Conservation (phyloP, 345 rosid genomes). For the Salix dunnii region DNA sequence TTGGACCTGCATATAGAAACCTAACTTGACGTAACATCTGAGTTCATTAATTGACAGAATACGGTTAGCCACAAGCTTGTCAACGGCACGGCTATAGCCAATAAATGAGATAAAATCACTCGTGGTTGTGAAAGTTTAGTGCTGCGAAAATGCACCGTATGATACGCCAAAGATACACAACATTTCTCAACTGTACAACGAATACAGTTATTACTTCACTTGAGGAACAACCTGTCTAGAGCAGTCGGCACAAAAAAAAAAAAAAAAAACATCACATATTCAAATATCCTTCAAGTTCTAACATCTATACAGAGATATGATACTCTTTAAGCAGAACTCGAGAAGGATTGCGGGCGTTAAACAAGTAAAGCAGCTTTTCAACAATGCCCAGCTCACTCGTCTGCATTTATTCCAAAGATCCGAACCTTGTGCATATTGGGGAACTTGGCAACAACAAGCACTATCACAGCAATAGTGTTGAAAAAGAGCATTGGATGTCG, state of each 20-base stretch:
- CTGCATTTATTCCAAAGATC: slow-evolving; percentile 93
- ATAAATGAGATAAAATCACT: background rate
- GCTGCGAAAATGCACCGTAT: background rate
- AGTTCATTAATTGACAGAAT: background rate
- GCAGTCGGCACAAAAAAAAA: slow-evolving; percentile 13
- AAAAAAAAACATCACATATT: slow-evolving; percentile 19
- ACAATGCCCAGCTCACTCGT: slow-evolving; percentile 35
- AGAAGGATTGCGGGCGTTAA: slow-evolving; percentile 18
- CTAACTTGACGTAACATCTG: background rate
- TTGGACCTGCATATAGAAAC: no score
- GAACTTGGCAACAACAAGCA: slow-evolving; percentile 94
- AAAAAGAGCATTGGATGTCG: slow-evolving; percentile 86
- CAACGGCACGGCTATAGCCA: background rate
- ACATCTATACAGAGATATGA: slow-evolving; percentile 31
- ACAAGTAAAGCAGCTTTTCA: slow-evolving; percentile 8
- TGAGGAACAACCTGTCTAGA: slow-evolving; percentile 4
- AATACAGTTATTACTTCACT: slow-evolving; percentile 25
- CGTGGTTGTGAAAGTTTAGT: background rate
- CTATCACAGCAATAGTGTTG: slow-evolving; percentile 79
- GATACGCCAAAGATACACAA: slow-evolving; percentile 8
- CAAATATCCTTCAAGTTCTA: slow-evolving; percentile 22
- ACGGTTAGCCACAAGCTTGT: background rate
- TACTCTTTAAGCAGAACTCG: slow-evolving; percentile 18
- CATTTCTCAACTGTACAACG: slow-evolving; percentile 41
- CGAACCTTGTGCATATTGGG: slow-evolving; percentile 99